These are phyloP conservation scores for Dothistroma pini DNA, from an alignment of 2,329 filamentous ascomycete species.

Conservation along the genomic window DNA sequence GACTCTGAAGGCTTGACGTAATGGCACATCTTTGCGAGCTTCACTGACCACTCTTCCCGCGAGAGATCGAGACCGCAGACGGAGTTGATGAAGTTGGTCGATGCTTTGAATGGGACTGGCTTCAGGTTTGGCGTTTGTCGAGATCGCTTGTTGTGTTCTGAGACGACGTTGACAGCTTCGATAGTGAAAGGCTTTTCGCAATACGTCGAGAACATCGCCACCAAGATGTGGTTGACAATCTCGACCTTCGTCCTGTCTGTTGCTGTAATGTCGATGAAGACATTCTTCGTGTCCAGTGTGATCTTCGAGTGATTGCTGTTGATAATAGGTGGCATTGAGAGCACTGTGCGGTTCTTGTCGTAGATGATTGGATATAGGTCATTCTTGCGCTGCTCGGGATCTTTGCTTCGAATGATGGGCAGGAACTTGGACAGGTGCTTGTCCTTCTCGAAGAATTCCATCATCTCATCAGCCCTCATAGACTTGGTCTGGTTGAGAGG, in stretches of 20 bases:
- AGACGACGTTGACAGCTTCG: conserved; percentile 89
- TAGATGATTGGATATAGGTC: conserved; percentile 95
- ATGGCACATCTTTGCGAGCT: conserved; percentile 87
- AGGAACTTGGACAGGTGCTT: conserved; percentile 86
- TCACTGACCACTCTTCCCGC: conserved; percentile 69
- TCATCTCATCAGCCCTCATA: conserved; percentile 84
- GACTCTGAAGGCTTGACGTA: conserved; percentile 69
- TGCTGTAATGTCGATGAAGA: conserved; percentile 96
- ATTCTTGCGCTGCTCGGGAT: conserved; percentile 40
- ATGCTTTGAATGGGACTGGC: conserved; percentile 73
- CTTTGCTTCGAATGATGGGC: conserved; percentile 79
- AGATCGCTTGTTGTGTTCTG: conserved; percentile 81
- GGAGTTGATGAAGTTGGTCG: conserved; percentile 89
- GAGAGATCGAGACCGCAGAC: conserved; percentile 80
- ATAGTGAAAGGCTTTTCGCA: conserved; percentile 85
- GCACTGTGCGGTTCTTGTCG: conserved; percentile 80
- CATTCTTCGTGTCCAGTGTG: conserved; percentile 76
- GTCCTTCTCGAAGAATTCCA: conserved; percentile 92
- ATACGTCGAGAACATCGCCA: conserved; percentile 95
- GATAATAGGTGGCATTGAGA: conserved; percentile 95
- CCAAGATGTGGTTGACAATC: conserved; percentile 91
- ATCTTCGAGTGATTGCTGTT: conserved; percentile 98
- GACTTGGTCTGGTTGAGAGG: conserved; percentile 88
- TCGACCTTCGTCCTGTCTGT: conserved; percentile 95
- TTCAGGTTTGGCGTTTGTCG: conserved; percentile 76